Evolutionary conservation across 257 asterid genomes (phyloP), one percentile per base, ranked within the genome.

Genomic region (Jasminum sambac): DNA sequence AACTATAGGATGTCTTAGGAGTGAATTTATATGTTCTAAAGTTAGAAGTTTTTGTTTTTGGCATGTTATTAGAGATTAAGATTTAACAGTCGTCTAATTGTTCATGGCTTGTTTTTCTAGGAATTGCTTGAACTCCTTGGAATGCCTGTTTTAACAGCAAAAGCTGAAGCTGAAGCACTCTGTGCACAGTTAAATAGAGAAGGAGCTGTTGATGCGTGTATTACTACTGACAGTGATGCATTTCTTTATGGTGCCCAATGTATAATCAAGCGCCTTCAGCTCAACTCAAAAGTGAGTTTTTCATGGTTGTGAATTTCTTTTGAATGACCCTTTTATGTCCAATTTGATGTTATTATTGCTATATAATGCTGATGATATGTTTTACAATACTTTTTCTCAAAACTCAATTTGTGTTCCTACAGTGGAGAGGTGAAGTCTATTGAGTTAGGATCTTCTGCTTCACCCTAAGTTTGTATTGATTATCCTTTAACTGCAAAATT

Each of bases 91-190:
- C 42, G 46, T 66, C 66, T 73, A 25, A 77, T 67, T 26, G 65
- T 75, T 75, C 57, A 39, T 26, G 24, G 48, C 41, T 46, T 67
- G 14, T 74, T 79, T 57, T 60, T 71, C 59, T 74, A 95, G 99
- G 98, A 86, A 72, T 77, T 95, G 81, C 96, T 95, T 64, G 79
- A 88, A 82, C 92, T 91, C 76, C 95, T 91, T 64, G 99, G 99
- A 48, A 85, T 95, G 85, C 96, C 97, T 63, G 86, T 95, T 76
- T 77, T 95, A 58, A 88, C 78, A 77, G 95, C 98, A 63, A 84
- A 80, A 71, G 97, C 87, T 41, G 99, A 95, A 80, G 99, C 99
- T 21, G 99, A 91, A 87, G 99, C 99, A 21, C 88, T 94, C 8
- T 91, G 96, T 83, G 96, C 98, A 14, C 88, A 91, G 65, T 82